Percentiles rank a stretch among this genome's conserved stretches.
Conservation (phyloP, 352 stramenopile genomes). For the Pythium vanterpoolii region DNA sequence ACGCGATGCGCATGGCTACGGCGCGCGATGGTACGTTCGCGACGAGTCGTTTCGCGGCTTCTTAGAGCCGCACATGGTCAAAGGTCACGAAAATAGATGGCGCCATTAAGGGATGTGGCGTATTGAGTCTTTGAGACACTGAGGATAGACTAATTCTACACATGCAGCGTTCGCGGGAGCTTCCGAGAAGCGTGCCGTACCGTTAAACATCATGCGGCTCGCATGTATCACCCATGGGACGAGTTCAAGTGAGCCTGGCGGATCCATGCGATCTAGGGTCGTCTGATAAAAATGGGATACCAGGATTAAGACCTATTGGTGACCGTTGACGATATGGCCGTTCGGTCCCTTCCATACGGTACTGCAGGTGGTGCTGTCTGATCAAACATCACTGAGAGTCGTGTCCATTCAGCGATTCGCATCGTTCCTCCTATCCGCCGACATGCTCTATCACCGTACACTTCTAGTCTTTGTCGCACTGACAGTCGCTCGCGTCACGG, state of each 20-base stretch:
- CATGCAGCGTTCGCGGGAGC: background rate
- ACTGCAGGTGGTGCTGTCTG: no score
- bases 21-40: constrained; percentile 65
- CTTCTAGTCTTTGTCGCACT: background rate
- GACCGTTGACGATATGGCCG: background rate
- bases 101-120: constrained; percentile 34
- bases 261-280: no score
- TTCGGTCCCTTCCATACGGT: no score
- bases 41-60: constrained; percentile 73
- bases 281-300: no score
- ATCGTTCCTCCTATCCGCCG: background rate
- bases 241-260: no score
- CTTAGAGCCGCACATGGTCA: constrained; percentile 74
- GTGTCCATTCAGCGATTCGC: background rate
- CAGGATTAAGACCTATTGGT: background rate
- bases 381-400: no score
- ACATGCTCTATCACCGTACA: background rate
- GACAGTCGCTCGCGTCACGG: background rate
- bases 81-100: constrained; percentile 75
- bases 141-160: background rate
- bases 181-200: background rate
- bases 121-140: background rate
- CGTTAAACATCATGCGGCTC: no score
- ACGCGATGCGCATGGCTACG: constrained; percentile 63
- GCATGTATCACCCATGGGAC: no score